Percentiles rank a stretch among this genome's conserved stretches.
Evolutionary conservation across 2,329 filamentous ascomycete genomes (phyloP).

Genomic region (Colletotrichum eremochloae): DNA sequence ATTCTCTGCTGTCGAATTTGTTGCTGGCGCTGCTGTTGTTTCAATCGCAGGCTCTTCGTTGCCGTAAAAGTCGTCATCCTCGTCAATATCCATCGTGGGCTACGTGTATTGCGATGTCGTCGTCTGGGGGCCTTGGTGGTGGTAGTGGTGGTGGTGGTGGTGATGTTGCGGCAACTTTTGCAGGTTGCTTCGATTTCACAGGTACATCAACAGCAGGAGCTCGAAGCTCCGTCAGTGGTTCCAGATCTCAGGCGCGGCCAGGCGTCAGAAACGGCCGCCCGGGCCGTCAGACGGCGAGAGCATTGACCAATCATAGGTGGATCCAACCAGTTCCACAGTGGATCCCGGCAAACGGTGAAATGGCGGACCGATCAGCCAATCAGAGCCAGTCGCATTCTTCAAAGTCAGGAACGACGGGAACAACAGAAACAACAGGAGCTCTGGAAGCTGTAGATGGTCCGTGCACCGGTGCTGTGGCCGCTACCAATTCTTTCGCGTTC

Average conservation of each 20-base stretch:
- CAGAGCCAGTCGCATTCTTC: conserved; percentile 15
- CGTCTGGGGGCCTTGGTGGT: not conserved
- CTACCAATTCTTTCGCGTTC: conserved; percentile 38
- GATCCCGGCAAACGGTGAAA: conserved; percentile 5
- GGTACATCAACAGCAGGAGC: not conserved
- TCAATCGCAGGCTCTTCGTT: conserved; percentile 66
- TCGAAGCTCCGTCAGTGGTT: conserved; percentile 18
- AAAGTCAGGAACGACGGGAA: not conserved
- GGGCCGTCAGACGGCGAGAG: not conserved
- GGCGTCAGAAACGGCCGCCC: conserved; percentile 2
- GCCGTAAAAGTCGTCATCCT: conserved; percentile 77
- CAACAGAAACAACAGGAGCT: not conserved
- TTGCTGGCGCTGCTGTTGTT: conserved; percentile 40
- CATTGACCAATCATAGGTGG: conserved; percentile 10
- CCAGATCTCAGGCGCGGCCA: conserved; percentile 6
- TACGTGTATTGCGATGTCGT: conserved; percentile 16
- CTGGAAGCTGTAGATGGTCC: conserved; percentile 27
- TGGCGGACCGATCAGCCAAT: conserved; percentile 18
- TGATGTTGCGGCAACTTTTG: conserved; percentile 20
- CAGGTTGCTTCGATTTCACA: conserved; percentile 14
- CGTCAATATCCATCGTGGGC: conserved; percentile 73
- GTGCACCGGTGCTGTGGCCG: conserved; percentile 12
- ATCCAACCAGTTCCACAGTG: not conserved
- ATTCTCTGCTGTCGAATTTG: conserved; percentile 23
- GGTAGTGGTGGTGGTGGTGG: not conserved